phyloP scores from a whole-genome alignment of 2,329 filamentous ascomycete genomes.

The Zymoseptoria tritici region DNA sequence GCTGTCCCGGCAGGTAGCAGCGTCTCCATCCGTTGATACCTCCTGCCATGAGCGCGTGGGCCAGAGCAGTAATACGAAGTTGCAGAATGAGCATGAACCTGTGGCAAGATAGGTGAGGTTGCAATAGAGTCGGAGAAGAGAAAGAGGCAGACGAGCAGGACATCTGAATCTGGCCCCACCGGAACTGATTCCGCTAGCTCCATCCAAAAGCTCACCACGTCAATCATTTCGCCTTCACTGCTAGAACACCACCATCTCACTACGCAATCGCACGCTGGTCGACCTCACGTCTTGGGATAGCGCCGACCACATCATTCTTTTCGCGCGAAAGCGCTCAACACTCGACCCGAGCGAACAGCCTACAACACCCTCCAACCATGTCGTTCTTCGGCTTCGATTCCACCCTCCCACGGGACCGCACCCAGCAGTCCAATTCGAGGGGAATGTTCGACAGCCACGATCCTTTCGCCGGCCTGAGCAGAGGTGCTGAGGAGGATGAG shows the following conservation, averaged over 20 bases:
- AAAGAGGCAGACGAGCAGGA: too few relatives aligned
- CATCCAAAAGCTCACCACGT: background rate
- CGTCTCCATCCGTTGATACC: too few relatives aligned
- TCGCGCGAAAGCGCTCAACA: background rate
- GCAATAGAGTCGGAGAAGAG: too few relatives aligned
- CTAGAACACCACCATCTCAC: background rate
- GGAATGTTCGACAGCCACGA: constrained; percentile 73
- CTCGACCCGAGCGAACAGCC: background rate
- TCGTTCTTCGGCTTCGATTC: constrained; percentile 89
- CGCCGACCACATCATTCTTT: background rate
- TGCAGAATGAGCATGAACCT: too few relatives aligned
- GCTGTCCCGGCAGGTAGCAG: too few relatives aligned
- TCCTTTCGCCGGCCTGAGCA: constrained; percentile 77
- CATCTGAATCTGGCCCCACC: background rate
- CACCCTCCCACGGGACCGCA: constrained; percentile 53
- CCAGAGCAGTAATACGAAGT: too few relatives aligned
- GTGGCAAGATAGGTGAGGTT: too few relatives aligned
- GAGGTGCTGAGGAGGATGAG: constrained; percentile 41
- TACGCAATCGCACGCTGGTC: background rate
- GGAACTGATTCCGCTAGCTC: background rate
- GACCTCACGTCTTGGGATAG: background rate
- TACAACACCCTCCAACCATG: constrained; percentile 40
- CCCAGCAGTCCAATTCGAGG: constrained; percentile 47
- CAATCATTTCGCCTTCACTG: background rate
- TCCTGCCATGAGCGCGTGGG: too few relatives aligned